phyloP scores from a whole-genome alignment of 169 alveolate species.

The Eimeria brunetti region DNA sequence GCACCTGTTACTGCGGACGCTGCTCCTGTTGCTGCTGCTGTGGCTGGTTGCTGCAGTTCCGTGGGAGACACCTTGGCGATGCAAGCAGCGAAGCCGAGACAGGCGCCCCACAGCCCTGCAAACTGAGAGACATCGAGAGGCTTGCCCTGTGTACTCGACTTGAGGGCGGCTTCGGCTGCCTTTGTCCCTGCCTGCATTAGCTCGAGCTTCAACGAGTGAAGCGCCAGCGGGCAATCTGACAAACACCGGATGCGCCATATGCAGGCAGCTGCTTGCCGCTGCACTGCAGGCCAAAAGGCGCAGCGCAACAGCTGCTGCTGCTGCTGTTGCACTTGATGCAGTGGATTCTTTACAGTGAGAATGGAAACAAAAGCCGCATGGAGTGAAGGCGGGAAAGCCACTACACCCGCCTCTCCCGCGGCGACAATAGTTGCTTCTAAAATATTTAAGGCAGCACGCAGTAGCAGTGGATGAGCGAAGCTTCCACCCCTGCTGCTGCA shows the following conservation, averaged over 20 bases:
- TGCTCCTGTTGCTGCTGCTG: constrained; percentile 16
- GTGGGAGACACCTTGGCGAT: not conserved
- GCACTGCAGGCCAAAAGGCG: constrained; percentile 50
- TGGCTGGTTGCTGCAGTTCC: constrained; percentile 36
- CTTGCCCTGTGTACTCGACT: not conserved
- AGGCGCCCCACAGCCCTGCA: constrained; percentile 49
- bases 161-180: not conserved
- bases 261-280: constrained; percentile 70
- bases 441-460: constrained; percentile 49
- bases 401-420: not conserved
- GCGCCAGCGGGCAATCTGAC: not conserved
- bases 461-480: constrained; percentile 48
- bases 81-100: constrained; percentile 54
- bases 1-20: not conserved
- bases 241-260: constrained; percentile 32
- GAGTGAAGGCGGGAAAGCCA: not conserved
- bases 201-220: not conserved
- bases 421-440: constrained; percentile 1
- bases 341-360: not conserved
- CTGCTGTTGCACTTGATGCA: constrained; percentile 21
- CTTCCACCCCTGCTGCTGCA: constrained; percentile 33
- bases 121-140: not conserved
- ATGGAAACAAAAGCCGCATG: not conserved
- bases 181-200: constrained; percentile 45
- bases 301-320: constrained; percentile 20